Base-by-base conservation (phyloP, 2,329 filamentous ascomycete species). In the Phyllosticta citrichinensis region DNA sequence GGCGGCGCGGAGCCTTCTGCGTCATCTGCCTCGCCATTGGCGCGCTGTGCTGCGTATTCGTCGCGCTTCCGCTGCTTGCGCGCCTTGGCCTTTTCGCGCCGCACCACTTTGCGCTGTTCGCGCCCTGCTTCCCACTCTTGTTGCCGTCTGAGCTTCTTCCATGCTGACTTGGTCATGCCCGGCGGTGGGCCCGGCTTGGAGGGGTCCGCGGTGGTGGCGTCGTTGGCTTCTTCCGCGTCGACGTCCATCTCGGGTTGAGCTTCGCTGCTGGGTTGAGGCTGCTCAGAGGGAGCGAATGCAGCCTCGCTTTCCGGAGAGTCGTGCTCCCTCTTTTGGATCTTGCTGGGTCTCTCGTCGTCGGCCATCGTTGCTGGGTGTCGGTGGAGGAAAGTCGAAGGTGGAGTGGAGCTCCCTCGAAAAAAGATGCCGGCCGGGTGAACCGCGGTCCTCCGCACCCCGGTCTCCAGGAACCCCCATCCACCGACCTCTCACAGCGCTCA, bases 121-220 rank as follows among this genome's bases (percentile, higher is more conserved):
- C 84, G 87, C 22, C 82, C 83, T 8, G 86, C 84, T 67, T 96
- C 91, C 88, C 89, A 96, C 70, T 83, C 79, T 69, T 89, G 81
- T 64, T 84, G 81, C 60, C 85, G 86, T 63, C 82, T 84, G 58
- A 91, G 78, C 69, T 91, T 93, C 75, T 96, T 96, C 63, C 87
- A 77, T 67, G 93, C 88, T 68, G 87, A 95, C 70, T 97, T 97
- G 19, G 93, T 96, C 57, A 61, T 63, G 61, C 30, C 47, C n/a
- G 58, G 56, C 19, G 62, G 50, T 14, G 47, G 60, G 54, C 33
- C 35, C 11, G 57, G 20, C 19, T 59, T 20, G 60, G 60, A 52
- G 64, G 5, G 60, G 61, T 58, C 30, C 24, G 51, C 58, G 20
- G 53, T 8, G 14, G 58, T 4, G 12, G 47, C 47, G 19, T 30